These are phyloP conservation scores for Fusarium anguioides DNA, from an alignment of 2,329 filamentous ascomycete species.

Conservation along the genomic window DNA sequence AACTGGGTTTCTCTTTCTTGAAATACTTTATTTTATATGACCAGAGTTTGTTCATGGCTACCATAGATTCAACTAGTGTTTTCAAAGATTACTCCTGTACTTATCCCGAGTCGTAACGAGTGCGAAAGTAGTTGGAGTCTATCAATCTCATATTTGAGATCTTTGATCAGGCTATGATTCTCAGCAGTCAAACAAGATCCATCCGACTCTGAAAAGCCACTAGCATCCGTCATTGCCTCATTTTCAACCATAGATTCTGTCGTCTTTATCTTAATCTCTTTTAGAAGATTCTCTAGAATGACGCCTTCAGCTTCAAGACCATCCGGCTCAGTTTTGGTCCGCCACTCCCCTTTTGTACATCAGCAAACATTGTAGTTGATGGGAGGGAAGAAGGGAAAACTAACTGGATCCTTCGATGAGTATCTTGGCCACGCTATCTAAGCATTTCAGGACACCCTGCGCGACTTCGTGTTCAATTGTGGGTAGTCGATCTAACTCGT, in stretches of 20 bases:
- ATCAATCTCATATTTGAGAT: constrained; percentile 11
- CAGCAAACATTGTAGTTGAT: background rate
- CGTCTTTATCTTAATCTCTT: background rate
- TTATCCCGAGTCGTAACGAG: background rate
- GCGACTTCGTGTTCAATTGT: constrained; percentile 5
- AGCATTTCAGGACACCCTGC: background rate
- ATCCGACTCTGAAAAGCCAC: background rate
- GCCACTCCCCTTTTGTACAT: background rate
- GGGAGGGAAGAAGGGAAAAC: background rate
- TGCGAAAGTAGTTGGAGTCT: constrained; percentile 14
- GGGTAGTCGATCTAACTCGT: background rate
- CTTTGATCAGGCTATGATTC: background rate
- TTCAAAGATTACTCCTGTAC: background rate
- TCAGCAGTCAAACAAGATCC: background rate
- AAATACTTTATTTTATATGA: background rate
- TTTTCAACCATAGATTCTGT: background rate
- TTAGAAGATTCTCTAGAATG: background rate
- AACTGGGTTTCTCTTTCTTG: background rate
- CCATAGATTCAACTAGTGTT: background rate
- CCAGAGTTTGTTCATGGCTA: background rate
- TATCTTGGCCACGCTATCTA: background rate
- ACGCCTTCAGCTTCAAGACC: background rate
- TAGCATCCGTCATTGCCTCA: constrained; percentile 12
- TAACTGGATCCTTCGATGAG: constrained; percentile 4
- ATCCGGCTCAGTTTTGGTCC: background rate